These are phyloP conservation scores for Zymoseptoria tritici DNA, from an alignment of 2,329 filamentous ascomycete genomes.

Conservation along the genomic window DNA sequence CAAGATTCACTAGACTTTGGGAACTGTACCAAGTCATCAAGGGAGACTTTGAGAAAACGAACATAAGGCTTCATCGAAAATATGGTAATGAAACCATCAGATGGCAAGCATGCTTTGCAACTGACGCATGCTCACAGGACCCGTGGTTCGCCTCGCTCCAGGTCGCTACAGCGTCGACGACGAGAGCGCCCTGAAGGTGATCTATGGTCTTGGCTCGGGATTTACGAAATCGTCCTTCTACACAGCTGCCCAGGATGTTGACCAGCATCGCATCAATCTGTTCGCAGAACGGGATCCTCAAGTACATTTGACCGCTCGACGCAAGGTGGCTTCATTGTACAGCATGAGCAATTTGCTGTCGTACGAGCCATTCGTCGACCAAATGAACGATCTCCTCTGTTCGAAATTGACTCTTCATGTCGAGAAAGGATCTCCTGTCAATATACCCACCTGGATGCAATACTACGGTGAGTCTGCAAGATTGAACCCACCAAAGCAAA, in stretches of 20 bases:
- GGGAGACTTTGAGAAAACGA: slow-evolving; percentile 25
- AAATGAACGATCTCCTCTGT: slow-evolving; percentile 31
- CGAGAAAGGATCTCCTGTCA: slow-evolving; percentile 16
- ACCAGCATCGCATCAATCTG: slow-evolving; percentile 33
- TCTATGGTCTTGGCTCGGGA: slow-evolving; percentile 33
- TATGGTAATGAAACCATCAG: slow-evolving; percentile 14
- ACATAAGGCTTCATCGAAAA: slow-evolving; percentile 25
- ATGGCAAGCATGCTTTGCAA: too few relatives aligned
- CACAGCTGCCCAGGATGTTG: slow-evolving; percentile 30
- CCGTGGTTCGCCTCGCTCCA: slow-evolving; percentile 27
- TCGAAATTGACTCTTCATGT: slow-evolving; percentile 25
- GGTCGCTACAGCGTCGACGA: slow-evolving; percentile 29
- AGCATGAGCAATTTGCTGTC: slow-evolving; percentile 33
- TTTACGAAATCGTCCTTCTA: slow-evolving; percentile 39
- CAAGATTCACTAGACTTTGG: slow-evolving; percentile 13
- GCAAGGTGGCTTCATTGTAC: slow-evolving; percentile 31
- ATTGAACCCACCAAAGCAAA: background rate
- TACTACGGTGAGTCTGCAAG: slow-evolving; percentile 29
- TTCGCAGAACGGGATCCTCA: slow-evolving; percentile 33
- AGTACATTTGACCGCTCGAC: slow-evolving; percentile 31
- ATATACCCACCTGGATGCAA: slow-evolving; percentile 35
- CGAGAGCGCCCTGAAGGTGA: slow-evolving; percentile 25
- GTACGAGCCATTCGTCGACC: slow-evolving; percentile 36
- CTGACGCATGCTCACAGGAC: too few relatives aligned
- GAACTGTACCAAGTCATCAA: slow-evolving; percentile 23